Evolutionary conservation across 2,329 filamentous ascomycete genomes (phyloP).

Genomic region (Ceratocystis papillata): DNA sequence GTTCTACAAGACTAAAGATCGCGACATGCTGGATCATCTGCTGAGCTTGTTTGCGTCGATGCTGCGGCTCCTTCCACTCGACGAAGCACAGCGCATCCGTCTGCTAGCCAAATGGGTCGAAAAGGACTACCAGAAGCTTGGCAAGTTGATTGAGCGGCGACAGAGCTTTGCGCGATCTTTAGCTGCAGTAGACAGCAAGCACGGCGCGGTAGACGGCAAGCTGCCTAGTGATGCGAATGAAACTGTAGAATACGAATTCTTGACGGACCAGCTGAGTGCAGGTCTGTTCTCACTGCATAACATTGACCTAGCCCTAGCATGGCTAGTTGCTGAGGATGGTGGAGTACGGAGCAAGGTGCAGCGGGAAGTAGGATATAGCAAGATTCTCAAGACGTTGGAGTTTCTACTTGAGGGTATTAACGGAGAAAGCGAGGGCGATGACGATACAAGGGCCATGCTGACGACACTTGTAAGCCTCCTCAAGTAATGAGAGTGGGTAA

Average conservation of each 20-base stretch:
- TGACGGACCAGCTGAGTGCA: constrained; percentile 66
- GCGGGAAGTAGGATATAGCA: constrained; percentile 49
- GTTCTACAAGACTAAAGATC: constrained; percentile 72
- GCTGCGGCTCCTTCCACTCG: constrained; percentile 65
- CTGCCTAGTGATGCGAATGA: constrained; percentile 30
- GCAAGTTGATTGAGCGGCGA: constrained; percentile 59
- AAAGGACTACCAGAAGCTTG: constrained; percentile 80
- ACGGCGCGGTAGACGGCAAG: constrained; percentile 26
- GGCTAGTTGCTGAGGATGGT: constrained; percentile 81
- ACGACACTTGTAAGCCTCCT: constrained; percentile 43
- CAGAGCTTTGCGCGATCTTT: constrained; percentile 58
- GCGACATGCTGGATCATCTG: constrained; percentile 64
- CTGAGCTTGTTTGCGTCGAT: constrained; percentile 76
- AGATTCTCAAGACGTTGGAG: constrained; percentile 57
- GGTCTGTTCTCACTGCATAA: constrained; percentile 75
- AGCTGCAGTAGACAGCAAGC: constrained; percentile 45
- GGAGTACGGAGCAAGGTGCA: constrained; percentile 58
- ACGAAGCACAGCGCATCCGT: constrained; percentile 68
- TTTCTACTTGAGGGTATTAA: constrained; percentile 46
- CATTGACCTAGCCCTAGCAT: constrained; percentile 75
- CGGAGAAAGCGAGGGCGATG: constrained; percentile 42
- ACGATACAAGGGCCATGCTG: constrained; percentile 46
- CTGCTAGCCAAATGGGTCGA: constrained; percentile 90
- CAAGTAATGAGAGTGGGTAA: constrained; percentile 23
- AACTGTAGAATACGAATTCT: constrained; percentile 60